These are phyloP conservation scores for Coemansia sp. DNA, from an alignment of 192 early-diverging fungal species.

Conservation along the genomic window DNA sequence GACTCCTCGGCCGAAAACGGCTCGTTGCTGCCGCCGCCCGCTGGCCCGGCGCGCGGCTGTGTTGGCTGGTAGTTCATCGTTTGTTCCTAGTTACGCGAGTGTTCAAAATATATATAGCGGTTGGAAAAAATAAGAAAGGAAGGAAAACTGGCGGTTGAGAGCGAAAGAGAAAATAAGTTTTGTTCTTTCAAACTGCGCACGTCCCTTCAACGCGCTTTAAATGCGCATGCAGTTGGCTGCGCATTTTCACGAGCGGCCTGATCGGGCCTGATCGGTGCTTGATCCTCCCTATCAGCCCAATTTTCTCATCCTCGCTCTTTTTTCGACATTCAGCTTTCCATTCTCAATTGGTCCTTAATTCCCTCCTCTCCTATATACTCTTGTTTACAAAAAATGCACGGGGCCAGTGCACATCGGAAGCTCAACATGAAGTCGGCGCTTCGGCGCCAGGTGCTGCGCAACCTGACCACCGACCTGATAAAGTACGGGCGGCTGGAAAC, in stretches of 20 bases:
- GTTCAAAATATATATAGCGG: neutral
- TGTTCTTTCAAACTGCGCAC: neutral
- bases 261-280: neutral
- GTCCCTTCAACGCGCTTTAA: too few species aligned
- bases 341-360: neutral
- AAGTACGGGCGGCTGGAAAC: constrained; percentile 88
- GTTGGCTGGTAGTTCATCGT: constrained; percentile 8
- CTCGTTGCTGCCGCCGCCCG: neutral
- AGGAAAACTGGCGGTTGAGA: neutral
- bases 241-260: neutral
- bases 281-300: neutral
- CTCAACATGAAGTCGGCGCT: constrained; percentile 53
- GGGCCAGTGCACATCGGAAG: constrained; percentile 34
- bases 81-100: neutral
- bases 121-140: neutral
- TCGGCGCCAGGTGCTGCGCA: constrained; percentile 74
- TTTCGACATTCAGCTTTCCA: neutral
- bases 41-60: neutral
- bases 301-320: neutral
- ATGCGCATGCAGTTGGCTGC: neutral
- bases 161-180: neutral
- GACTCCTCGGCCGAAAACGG: constrained; percentile 18
- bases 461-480: constrained; percentile 80
- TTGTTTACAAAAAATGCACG: constrained; percentile 30
- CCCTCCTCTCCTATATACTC: too few species aligned